These are phyloP conservation scores for Globisporangium megalacanthum DNA, from an alignment of 352 stramenopile genomes.

Conservation along the genomic window DNA sequence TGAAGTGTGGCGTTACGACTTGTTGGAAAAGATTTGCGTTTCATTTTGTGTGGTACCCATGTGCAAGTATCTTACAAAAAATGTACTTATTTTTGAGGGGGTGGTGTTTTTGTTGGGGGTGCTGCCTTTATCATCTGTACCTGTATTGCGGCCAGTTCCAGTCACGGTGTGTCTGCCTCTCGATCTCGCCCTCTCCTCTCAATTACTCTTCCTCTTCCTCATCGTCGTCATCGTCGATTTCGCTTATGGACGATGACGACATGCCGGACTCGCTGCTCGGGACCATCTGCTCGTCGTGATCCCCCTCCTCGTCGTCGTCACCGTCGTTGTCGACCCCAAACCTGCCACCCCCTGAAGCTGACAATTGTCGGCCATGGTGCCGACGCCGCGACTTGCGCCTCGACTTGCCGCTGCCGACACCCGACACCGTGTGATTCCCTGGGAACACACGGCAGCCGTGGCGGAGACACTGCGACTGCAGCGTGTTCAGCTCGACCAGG, in stretches of 20 bases:
- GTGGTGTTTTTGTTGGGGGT: background rate
- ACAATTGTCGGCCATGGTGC: background rate
- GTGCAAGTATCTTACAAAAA: too few species aligned
- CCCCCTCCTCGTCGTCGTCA: constrained; percentile 10
- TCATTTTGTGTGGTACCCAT: too few species aligned
- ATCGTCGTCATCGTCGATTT: constrained; percentile 23
- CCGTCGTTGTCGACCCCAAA: constrained; percentile 8
- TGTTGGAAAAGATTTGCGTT: too few species aligned
- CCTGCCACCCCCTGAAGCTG: background rate
- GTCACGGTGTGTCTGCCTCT: too few species aligned
- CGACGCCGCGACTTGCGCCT: constrained; percentile 8
- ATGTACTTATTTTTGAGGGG: background rate
- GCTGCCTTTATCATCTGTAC: too few species aligned
- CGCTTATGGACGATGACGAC: constrained; percentile 22
- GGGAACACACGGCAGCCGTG: constrained; percentile 36
- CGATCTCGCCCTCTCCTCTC: too few species aligned
- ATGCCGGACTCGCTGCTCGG: constrained; percentile 16
- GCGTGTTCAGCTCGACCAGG: constrained; percentile 21
- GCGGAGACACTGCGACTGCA: constrained; percentile 30
- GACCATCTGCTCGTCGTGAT: constrained; percentile 16
- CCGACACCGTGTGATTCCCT: constrained; percentile 9
- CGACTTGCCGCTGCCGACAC: background rate
- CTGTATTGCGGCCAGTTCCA: too few species aligned
- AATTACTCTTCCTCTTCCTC: constrained; percentile 18
- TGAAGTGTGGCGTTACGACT: too few species aligned